Base-by-base conservation (phyloP, 257 asterid genomes). In the Capsicum pubescens region DNA sequence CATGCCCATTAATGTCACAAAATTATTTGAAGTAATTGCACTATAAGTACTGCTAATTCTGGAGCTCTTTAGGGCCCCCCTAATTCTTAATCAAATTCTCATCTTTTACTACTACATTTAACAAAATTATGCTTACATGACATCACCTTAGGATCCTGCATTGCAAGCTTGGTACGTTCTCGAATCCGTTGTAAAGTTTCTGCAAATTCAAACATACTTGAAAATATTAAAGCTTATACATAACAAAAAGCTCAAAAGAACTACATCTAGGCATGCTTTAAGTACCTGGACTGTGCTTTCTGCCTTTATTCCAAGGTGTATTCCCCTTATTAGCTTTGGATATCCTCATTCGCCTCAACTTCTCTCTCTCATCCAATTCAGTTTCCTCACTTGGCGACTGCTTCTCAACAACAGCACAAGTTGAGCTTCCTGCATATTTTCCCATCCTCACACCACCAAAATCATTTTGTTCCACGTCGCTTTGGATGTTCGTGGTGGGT, bases 91-190 rank as follows among this genome's bases (percentile, higher is more conserved):
- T 78, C 60, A 58, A 85, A 63, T 74, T 35, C 46, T 48, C 17
- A 55, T 82, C 21, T 81, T 67, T 74, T 74, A 42, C 80, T 72
- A 46, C 76, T 64, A 79, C n/a, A 70, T 21, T 21, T 50, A 44
- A 26, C 56, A 42, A 81, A 87, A 87, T 85, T 54, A 84, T 87
- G 86, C 94, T 90, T 92, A 93, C 97, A 92, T 94, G 93, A 93
- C 97, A 90, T 96, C 99, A 94, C 99, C 98, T 96, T 95, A 92
- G 99, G 99, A 87, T 94, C 92, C 93, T 92, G 97, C 99, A 96
- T 96, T 58, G 99, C 99, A 87, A 94, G 91, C 88, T 90, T 90
- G 52, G 99, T 94, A 88, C 92, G 91, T 89, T 95, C 98, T 90
- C 86, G 91, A 80, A 97, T 97, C 92, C 87, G 87, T 91, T 85